phyloP scores from a whole-genome alignment of 257 asterid genomes.

The Salvia hispanica region DNA sequence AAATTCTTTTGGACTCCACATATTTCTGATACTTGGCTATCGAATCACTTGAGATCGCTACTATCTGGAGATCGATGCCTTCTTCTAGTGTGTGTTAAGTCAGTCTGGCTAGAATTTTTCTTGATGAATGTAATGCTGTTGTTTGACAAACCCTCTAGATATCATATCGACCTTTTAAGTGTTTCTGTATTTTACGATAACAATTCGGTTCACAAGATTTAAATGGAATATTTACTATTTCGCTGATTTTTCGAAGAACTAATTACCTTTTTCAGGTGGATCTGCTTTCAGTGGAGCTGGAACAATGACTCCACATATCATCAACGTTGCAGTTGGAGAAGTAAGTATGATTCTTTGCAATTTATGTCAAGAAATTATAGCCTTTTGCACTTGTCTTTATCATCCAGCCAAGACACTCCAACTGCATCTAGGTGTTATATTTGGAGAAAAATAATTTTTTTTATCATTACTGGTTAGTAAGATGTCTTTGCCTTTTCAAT shows the following conservation, averaged over 20 bases:
- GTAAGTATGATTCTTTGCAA: constrained; percentile 42
- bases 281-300: constrained; percentile 63
- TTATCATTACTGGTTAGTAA: background rate
- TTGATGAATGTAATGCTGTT: too few species aligned
- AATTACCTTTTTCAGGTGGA: constrained; percentile 54
- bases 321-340: constrained; percentile 69
- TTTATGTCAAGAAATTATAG: constrained; percentile 3
- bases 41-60: background rate
- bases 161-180: background rate
- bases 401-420: too few species aligned
- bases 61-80: background rate
- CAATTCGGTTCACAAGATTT: background rate
- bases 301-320: constrained; percentile 72
- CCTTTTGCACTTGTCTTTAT: background rate
- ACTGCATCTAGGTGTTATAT: background rate
- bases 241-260: constrained; percentile 32
- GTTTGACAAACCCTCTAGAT: too few species aligned
- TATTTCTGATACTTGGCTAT: background rate
- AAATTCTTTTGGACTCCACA: background rate
- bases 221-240: constrained; percentile 10
- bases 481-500: constrained; percentile 10
- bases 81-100: background rate
- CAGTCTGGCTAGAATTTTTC: too few species aligned
- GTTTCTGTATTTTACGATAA: background rate
- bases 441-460: too few species aligned